These are phyloP conservation scores for Trametes gibbosa DNA, from an alignment of 768 basidiomycete species.

Conservation along the genomic window DNA sequence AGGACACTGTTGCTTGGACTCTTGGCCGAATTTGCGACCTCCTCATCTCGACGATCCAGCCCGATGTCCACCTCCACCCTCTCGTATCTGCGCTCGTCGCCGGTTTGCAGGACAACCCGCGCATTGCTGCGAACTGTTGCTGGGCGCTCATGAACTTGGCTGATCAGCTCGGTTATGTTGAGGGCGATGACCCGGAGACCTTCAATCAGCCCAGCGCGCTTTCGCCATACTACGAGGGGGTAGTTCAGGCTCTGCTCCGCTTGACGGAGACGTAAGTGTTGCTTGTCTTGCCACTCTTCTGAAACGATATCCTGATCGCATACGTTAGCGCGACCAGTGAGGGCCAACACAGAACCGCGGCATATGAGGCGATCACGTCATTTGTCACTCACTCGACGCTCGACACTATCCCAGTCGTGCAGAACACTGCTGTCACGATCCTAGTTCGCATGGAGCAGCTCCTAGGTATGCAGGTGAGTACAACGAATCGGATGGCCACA, in stretches of 20 bases:
- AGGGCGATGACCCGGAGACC: constrained; percentile 53
- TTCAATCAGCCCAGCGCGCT: constrained; percentile 61
- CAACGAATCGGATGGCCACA: background rate
- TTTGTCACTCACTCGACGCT: constrained; percentile 77
- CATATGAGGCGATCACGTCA: constrained; percentile 92
- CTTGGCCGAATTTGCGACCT: constrained; percentile 93
- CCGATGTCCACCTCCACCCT: constrained; percentile 82
- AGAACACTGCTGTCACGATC: constrained; percentile 77
- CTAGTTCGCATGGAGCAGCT: constrained; percentile 91
- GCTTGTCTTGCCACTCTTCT: background rate
- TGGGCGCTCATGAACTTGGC: constrained; percentile 96
- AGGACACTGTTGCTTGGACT: constrained; percentile 98
- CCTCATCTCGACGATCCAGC: constrained; percentile 81
- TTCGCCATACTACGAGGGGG: constrained; percentile 85
- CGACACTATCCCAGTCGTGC: constrained; percentile 79
- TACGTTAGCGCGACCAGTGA: constrained; percentile 71
- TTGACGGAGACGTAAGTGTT: constrained; percentile 79
- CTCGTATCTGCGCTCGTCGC: constrained; percentile 80
- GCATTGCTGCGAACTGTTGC: constrained; percentile 91
- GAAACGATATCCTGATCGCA: background rate
- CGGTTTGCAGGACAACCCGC: constrained; percentile 75
- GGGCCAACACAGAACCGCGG: constrained; percentile 89
- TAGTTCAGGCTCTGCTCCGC: constrained; percentile 78
- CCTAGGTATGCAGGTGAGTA: constrained; percentile 70
- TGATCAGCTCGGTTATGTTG: constrained; percentile 78